Conservation (phyloP, 306 rosid species). For the Vigna hirtella region DNA sequence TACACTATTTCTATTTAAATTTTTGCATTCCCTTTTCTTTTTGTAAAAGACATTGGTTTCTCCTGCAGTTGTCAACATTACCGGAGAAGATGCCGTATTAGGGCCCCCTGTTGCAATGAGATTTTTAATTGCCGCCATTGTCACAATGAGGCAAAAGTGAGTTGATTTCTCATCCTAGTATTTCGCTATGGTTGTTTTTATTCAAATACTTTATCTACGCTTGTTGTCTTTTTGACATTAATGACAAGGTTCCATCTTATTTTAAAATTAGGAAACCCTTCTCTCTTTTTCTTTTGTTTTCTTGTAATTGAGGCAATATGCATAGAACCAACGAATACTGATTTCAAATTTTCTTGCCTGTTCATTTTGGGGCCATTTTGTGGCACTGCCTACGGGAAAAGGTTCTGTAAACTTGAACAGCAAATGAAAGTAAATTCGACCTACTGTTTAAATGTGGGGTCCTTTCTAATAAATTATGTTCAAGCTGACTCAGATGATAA, state of each 20-base stretch:
- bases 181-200: not conserved
- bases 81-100: slow-evolving; percentile 69
- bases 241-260: slow-evolving; percentile 3
- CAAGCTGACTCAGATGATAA: not conserved
- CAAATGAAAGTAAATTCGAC: not conserved
- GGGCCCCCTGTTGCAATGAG: slow-evolving; percentile 95
- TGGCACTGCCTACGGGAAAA: not conserved
- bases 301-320: not conserved
- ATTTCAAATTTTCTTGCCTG: not conserved
- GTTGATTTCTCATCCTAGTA: slow-evolving; percentile 12
- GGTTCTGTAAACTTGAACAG: not conserved
- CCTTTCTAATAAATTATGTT: not conserved
- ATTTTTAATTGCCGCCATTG: slow-evolving; percentile 82
- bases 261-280: not conserved
- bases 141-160: slow-evolving; percentile 77
- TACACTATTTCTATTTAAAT: not conserved
- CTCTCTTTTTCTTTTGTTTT: not conserved
- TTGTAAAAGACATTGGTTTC: not conserved
- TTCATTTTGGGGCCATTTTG: not conserved
- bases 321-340: not conserved
- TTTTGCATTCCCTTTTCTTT: not conserved
- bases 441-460: not conserved
- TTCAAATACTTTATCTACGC: not conserved
- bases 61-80: slow-evolving; percentile 78
- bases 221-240: slow-evolving; percentile 11